phyloP scores from a whole-genome alignment of 441 rosid genomes.

The Rhodomyrtus psidioides region DNA sequence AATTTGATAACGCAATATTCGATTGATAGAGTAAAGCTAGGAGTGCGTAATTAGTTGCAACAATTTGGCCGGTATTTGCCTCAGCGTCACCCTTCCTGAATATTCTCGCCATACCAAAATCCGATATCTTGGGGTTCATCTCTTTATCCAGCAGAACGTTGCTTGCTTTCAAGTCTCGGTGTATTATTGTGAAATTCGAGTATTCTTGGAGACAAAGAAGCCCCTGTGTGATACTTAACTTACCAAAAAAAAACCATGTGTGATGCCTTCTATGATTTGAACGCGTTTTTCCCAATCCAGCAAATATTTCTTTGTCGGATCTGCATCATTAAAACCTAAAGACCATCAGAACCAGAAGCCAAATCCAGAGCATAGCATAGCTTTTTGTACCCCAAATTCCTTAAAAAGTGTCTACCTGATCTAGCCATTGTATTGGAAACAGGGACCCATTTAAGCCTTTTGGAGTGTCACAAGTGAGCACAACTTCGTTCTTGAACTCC shows the following conservation, averaged over 20 bases:
- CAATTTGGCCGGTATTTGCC: too few species aligned
- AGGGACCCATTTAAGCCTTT: not conserved
- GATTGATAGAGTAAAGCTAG: too few species aligned
- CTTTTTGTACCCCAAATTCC: not conserved
- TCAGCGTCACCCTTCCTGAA: too few species aligned
- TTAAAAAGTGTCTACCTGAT: not conserved
- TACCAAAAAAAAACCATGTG: too few species aligned
- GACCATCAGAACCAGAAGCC: not conserved
- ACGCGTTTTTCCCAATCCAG: constrained; percentile 30
- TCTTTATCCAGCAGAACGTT: too few species aligned
- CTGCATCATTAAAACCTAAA: constrained; percentile 1
- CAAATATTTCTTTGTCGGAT: not conserved
- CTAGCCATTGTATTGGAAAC: not conserved
- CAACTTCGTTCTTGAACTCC: too few species aligned
- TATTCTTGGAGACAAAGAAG: constrained; percentile 33
- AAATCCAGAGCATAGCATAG: not conserved
- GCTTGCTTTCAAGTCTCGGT: constrained; percentile 27
- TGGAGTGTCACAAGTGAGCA: not conserved
- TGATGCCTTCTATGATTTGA: constrained; percentile 24
- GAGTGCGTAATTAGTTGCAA: too few species aligned
- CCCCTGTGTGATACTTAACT: constrained; percentile 29
- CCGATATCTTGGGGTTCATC: too few species aligned
- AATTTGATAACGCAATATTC: too few species aligned
- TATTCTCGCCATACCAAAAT: too few species aligned
- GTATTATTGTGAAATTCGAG: constrained; percentile 23